phyloP scores from a whole-genome alignment of 352 stramenopile species.

The Pythium aristosporum region DNA sequence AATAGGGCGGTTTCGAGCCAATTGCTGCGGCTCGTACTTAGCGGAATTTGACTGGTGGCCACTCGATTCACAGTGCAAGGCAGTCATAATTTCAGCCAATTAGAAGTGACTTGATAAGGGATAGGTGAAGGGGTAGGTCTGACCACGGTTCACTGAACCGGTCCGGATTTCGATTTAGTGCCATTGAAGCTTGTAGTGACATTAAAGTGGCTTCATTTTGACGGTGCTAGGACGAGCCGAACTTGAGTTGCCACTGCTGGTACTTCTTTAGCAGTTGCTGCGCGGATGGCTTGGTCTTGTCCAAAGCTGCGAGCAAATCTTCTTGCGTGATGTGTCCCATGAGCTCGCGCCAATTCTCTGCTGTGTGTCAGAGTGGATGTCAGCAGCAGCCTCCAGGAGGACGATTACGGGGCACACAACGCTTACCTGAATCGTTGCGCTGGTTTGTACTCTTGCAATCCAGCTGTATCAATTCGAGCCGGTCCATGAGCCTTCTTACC shows the following conservation, averaged over 20 bases:
- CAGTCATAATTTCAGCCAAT: conserved; percentile 22
- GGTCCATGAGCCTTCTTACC: conserved; percentile 65
- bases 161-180: conserved; percentile 11
- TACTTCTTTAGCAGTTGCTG: conserved; percentile 79
- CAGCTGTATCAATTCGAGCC: conserved; percentile 49
- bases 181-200: neutral
- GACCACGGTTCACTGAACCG: conserved; percentile 24
- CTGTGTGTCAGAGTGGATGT: neutral
- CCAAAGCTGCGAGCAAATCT: conserved; percentile 54
- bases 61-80: conserved; percentile 26
- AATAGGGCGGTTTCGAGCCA: conserved; percentile 26
- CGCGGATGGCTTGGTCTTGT: conserved; percentile 79
- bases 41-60: conserved; percentile 24
- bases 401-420: neutral
- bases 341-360: conserved; percentile 53
- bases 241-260: conserved; percentile 78
- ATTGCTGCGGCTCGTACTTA: conserved; percentile 21
- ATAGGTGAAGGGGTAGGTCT: conserved; percentile 16
- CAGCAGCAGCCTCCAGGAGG: too few relatives aligned
- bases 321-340: conserved; percentile 57
- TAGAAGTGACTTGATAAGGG: neutral
- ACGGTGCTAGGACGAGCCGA: conserved; percentile 57
- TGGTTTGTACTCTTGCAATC: conserved; percentile 26
- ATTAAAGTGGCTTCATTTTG: conserved; percentile 13
- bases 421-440: conserved; percentile 17